A percentile compares a stretch with the other conserved stretches of the same genome.
These are phyloP conservation scores for Adansonia madagascariensis DNA, from an alignment of 441 rosid species.

Conservation along the genomic window DNA sequence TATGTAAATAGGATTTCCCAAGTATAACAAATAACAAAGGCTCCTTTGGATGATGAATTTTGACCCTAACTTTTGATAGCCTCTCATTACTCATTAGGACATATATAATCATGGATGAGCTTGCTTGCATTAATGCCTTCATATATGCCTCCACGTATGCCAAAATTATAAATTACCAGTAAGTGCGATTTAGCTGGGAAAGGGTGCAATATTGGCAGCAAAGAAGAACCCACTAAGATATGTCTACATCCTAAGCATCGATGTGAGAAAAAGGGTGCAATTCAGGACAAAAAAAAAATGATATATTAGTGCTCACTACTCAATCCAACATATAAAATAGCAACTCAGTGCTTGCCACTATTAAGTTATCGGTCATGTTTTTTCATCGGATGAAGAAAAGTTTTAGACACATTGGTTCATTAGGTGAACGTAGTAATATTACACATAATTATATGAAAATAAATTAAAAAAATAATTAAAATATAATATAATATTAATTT, in stretches of 20 bases:
- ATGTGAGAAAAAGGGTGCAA: not conserved
- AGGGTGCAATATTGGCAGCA: not conserved
- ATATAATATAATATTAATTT: too few species aligned
- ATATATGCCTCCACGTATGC: not conserved
- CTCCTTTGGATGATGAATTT: not conserved
- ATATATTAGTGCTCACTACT: too few species aligned
- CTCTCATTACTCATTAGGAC: not conserved
- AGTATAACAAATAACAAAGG: not conserved
- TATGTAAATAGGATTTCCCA: too few species aligned
- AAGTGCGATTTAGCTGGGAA: conserved; percentile 16
- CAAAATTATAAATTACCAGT: not conserved
- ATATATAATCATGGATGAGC: not conserved
- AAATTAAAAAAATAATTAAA: too few species aligned
- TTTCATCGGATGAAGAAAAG: not conserved
- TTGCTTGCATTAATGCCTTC: not conserved
- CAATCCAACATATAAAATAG: too few species aligned
- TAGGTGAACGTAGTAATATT: too few species aligned
- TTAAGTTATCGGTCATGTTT: not conserved
- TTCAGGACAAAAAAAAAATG: too few species aligned
- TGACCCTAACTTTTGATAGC: not conserved
- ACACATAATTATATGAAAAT: too few species aligned
- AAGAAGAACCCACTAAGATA: conserved; percentile 1
- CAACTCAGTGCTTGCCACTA: not conserved
- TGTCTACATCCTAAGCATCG: conserved; percentile 5
- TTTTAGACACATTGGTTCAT: not conserved